Evolutionary conservation across 192 early-diverging fungal genomes (phyloP).

Genomic region (Dissophora ornata): DNA sequence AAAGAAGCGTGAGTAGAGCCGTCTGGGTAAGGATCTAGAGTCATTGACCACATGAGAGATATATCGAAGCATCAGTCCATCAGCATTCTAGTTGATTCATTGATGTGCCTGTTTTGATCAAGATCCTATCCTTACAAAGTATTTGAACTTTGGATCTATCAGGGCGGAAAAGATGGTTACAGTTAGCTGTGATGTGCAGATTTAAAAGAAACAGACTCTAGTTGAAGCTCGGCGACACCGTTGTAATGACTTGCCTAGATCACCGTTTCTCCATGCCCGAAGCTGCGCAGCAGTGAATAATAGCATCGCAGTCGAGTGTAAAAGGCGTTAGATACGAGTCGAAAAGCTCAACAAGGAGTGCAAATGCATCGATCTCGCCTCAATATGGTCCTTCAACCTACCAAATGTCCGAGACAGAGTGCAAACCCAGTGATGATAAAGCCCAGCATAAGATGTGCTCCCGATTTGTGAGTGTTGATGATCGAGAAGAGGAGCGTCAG

Average conservation of each 20-base stretch:
- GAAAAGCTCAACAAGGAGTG: too few relatives aligned
- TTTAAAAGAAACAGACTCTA: too few relatives aligned
- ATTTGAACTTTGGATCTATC: slow-evolving; percentile 53
- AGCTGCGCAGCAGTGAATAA: too few relatives aligned
- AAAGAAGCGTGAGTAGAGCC: slow-evolving; percentile 40
- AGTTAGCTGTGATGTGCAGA: neutral
- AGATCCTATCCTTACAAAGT: too few relatives aligned
- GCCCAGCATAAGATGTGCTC: slow-evolving; percentile 50
- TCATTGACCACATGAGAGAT: too few relatives aligned
- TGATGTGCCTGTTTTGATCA: too few relatives aligned
- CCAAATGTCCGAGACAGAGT: slow-evolving; percentile 44
- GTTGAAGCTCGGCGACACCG: neutral
- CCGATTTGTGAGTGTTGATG: slow-evolving; percentile 52
- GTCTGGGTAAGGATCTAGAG: slow-evolving; percentile 49
- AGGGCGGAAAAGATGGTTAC: neutral
- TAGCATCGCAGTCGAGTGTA: too few relatives aligned
- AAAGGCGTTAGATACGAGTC: neutral
- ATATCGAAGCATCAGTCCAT: too few relatives aligned
- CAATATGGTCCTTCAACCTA: slow-evolving; percentile 2
- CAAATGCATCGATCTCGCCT: too few relatives aligned
- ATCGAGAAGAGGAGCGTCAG: slow-evolving; percentile 49
- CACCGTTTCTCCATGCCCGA: slow-evolving; percentile 48
- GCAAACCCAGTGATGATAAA: slow-evolving; percentile 53
- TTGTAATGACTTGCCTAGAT: slow-evolving; percentile 35
- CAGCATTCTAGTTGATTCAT: too few relatives aligned